phyloP scores from a whole-genome alignment of 257 asterid genomes.

The Misopates orontium region DNA sequence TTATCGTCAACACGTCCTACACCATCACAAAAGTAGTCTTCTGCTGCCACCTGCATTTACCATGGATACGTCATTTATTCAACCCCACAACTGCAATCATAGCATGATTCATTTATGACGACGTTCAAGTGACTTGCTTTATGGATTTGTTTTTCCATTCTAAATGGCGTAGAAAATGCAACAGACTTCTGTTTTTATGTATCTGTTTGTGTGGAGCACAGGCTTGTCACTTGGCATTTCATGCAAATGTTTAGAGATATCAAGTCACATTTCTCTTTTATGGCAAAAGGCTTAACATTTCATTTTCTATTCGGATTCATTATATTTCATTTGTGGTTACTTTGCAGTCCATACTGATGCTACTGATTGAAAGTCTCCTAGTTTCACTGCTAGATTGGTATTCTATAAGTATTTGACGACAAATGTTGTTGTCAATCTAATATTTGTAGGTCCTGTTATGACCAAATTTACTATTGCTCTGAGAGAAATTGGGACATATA shows the following conservation, averaged over 20 bases:
- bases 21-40: too few species aligned
- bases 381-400: constrained; percentile 17
- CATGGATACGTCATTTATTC: too few species aligned
- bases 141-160: too few species aligned
- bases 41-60: too few species aligned
- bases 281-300: constrained; percentile 10
- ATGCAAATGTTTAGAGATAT: too few species aligned
- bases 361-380: constrained; percentile 10
- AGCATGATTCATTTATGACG: too few species aligned
- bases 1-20: too few species aligned
- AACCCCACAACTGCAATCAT: too few species aligned
- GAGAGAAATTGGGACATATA: constrained; percentile 97
- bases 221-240: too few species aligned
- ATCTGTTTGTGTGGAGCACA: not conserved
- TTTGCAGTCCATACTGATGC: not conserved
- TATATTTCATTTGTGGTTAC: not conserved
- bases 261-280: constrained; percentile 15
- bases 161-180: too few species aligned
- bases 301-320: constrained; percentile 1
- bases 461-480: constrained; percentile 96
- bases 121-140: too few species aligned
- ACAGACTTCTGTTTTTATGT: not conserved
- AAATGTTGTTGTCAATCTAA: constrained; percentile 23
- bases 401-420: constrained; percentile 23
- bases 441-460: constrained; percentile 90